A percentile compares a stretch with the other conserved stretches of the same genome.
Evolutionary conservation across 2,329 filamentous ascomycete genomes (phyloP).

Genomic region (Pseudogymnoascus sp.): DNA sequence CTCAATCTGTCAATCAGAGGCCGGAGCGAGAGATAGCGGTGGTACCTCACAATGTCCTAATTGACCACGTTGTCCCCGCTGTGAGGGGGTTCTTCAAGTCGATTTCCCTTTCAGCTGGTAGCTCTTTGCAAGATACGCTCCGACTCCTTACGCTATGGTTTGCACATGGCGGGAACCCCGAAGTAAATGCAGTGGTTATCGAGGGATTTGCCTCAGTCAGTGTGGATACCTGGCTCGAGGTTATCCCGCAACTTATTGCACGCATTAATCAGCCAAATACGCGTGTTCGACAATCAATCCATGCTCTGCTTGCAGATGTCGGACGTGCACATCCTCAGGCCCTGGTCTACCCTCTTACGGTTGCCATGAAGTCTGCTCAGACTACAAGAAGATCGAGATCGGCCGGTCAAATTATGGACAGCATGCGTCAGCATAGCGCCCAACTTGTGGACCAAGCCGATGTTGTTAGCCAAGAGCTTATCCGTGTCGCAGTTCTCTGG

Average conservation of each 20-base stretch:
- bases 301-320: conserved; percentile 85
- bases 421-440: conserved; percentile 90
- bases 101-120: conserved; percentile 82
- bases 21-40: conserved; percentile 25
- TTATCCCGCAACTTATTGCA: conserved; percentile 94
- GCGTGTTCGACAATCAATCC: conserved; percentile 80
- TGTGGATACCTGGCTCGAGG: conserved; percentile 96
- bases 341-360: conserved; percentile 91
- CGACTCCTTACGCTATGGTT: conserved; percentile 94
- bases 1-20: conserved; percentile 58
- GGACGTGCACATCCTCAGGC: conserved; percentile 93
- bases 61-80: conserved; percentile 87
- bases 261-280: conserved; percentile 93
- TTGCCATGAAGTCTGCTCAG: conserved; percentile 90
- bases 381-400: conserved; percentile 77
- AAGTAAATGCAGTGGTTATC: conserved; percentile 81
- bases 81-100: conserved; percentile 97
- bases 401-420: conserved; percentile 92
- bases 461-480: conserved; percentile 89
- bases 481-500: conserved; percentile 94
- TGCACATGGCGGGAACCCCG: conserved; percentile 76
- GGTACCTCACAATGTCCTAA: conserved; percentile 59
- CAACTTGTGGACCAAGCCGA: conserved; percentile 92
- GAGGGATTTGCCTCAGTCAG: conserved; percentile 89
- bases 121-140: conserved; percentile 91